Conservation (phyloP, 148 eudicot species). For the Mesembryanthemum crystallinum region DNA sequence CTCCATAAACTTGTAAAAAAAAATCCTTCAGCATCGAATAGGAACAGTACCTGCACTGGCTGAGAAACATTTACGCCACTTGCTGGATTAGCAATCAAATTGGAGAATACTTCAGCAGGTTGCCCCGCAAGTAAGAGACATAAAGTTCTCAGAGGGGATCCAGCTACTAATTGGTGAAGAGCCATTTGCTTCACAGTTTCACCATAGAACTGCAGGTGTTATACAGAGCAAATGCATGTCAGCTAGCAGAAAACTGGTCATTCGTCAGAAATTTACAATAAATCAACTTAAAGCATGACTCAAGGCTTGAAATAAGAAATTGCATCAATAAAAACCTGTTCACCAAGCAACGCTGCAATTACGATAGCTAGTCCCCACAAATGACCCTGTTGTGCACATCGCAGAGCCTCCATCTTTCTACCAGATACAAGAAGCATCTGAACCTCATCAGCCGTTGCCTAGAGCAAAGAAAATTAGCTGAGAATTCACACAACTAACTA, state of each 20-base stretch:
- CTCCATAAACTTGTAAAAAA: background rate
- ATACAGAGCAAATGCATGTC: constrained; percentile 6
- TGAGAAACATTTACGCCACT: constrained; percentile 41
- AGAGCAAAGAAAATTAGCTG: constrained; percentile 17
- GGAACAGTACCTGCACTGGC: constrained; percentile 42
- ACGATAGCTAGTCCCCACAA: constrained; percentile 85
- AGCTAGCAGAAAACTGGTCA: background rate
- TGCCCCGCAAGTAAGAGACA: constrained; percentile 83
- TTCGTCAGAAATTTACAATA: background rate
- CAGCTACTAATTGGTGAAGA: constrained; percentile 65
- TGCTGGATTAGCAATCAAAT: constrained; percentile 29
- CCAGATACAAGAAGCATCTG: constrained; percentile 87
- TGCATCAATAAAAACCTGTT: constrained; percentile 49
- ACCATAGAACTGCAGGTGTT: constrained; percentile 57
- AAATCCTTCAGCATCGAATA: background rate
- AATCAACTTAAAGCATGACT: background rate
- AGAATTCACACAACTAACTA: background rate
- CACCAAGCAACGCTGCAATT: constrained; percentile 83
- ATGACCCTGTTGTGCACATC: constrained; percentile 78
- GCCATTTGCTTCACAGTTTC: constrained; percentile 92
- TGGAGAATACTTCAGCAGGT: constrained; percentile 76
- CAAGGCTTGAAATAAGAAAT: background rate
- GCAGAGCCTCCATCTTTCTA: constrained; percentile 76
- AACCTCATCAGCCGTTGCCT: constrained; percentile 81
- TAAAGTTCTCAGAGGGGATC: constrained; percentile 82